Evolutionary conservation across 2,329 filamentous ascomycete genomes (phyloP), one percentile per base, ranked within the genome.

Genomic region (Neofusicoccum laricinum): DNA sequence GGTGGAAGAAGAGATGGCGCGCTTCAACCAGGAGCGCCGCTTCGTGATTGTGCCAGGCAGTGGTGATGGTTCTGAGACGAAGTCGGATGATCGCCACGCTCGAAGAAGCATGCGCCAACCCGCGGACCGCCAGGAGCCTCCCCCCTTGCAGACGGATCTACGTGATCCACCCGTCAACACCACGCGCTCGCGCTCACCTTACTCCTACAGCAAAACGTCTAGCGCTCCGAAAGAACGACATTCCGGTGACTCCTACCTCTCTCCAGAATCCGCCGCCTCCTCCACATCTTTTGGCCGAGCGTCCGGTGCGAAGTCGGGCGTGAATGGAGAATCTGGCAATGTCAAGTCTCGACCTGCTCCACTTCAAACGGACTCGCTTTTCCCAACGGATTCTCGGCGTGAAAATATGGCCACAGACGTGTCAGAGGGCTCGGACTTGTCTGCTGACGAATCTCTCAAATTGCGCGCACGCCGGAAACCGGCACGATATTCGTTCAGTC

Each of bases 21-120:
- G 43, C 43, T 65, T 53, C 46, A 87, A 86, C 68, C 81, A 83
- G 4, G 89, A 92, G 72, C 83, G 86, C 41, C 85, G 88, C 43
- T 91, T 89, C 69, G 86, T 90, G 8, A 76, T 89, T 41, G 76
- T 90, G 15, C 70, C 73, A 0, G 72, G 73, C 21, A 43, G 76
- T 76, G 66, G 63, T 17, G 59, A 65, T 43, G 66, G 65, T 51
- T 64, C 65, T 17, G 66, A 51, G 25, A 38, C 30, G 30, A 15
- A 12, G 32, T 45, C 38, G 15, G 57, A 65, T 17, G 57, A 61
- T n/a, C 45, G 36, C 46, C 40, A 14, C n/a, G 15, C 14, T 38
- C 48, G 48, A 32, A 43, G 21, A 48, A 51, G 63, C 51, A 53
- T 62, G 53, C 46, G 48, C 46, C 48, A 61, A n/a, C 46, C 25